Percentiles rank a stretch among this genome's conserved stretches.
Conservation (phyloP, 306 rosid genomes). For the Psophocarpus tetragonolobus region DNA sequence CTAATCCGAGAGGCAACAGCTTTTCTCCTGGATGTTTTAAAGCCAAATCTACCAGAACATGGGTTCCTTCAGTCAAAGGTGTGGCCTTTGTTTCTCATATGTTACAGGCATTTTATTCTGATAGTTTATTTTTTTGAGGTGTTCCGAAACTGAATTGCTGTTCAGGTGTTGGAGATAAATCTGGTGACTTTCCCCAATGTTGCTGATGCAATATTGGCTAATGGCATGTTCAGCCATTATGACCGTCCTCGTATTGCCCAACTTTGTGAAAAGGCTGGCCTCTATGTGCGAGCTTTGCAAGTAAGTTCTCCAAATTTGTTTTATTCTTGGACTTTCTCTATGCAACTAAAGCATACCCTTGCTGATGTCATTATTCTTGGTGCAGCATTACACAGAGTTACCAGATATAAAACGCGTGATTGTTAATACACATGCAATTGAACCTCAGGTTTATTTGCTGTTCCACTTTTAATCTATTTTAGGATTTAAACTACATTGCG, state of each 20-base stretch:
- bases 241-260: constrained; percentile 98
- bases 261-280: constrained; percentile 98
- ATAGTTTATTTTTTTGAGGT: constrained; percentile 23
- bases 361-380: constrained; percentile 34
- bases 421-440: constrained; percentile 99
- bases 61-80: constrained; percentile 96
- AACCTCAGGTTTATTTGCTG: constrained; percentile 80
- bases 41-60: constrained; percentile 96
- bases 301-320: constrained; percentile 51
- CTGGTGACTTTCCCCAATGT: constrained; percentile 97
- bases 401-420: constrained; percentile 96
- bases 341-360: background rate
- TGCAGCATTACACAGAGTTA: constrained; percentile 98
- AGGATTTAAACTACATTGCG: background rate
- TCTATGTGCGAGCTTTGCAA: constrained; percentile 92
- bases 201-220: constrained; percentile 97
- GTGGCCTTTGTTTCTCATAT: constrained; percentile 22
- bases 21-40: constrained; percentile 89
- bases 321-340: constrained; percentile 1
- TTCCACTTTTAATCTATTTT: constrained; percentile 28
- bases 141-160: constrained; percentile 29
- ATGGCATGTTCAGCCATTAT: constrained; percentile 99
- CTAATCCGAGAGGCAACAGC: constrained; percentile 99
- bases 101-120: background rate
- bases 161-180: constrained; percentile 95